Percentiles rank a stretch among this genome's conserved stretches.
Conservation (phyloP, 257 asterid species). For the Nicotiana knightiana region DNA sequence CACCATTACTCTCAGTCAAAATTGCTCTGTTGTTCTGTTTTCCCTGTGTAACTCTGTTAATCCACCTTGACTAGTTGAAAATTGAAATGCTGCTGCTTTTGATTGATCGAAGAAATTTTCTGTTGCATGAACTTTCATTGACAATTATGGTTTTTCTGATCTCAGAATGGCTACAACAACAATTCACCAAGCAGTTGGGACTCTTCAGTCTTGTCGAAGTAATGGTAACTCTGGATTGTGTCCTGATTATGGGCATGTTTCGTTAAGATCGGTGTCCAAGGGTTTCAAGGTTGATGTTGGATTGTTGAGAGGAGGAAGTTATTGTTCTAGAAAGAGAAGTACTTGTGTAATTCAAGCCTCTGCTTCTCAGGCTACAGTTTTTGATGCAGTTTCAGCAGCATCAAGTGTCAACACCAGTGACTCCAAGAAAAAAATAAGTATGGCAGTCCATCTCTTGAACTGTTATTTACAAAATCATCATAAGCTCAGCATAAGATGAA, state of each 20-base stretch:
- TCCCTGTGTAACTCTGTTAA: neutral
- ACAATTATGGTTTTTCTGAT: neutral
- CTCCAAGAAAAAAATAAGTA: conserved; percentile 75
- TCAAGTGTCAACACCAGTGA: conserved; percentile 42
- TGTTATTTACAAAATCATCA: neutral
- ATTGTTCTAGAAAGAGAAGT: conserved; percentile 38
- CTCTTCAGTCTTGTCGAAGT: conserved; percentile 43
- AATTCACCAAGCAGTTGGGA: conserved; percentile 51
- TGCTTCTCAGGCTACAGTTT: conserved; percentile 41
- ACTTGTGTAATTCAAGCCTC: conserved; percentile 47
- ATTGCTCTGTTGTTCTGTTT: neutral
- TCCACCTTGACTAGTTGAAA: neutral
- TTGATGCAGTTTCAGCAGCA: conserved; percentile 47
- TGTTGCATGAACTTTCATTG: neutral
- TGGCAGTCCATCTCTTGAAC: conserved; percentile 4
- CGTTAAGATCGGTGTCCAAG: conserved; percentile 49
- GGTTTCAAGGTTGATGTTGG: conserved; percentile 40
- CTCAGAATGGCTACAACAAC: conserved; percentile 65
- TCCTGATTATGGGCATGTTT: conserved; percentile 44
- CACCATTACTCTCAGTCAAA: neutral
- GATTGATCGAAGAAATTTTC: neutral
- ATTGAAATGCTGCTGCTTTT: neutral
- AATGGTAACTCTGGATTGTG: conserved; percentile 29
- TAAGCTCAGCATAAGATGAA: neutral
- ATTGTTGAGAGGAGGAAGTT: conserved; percentile 29